These are phyloP conservation scores for Cryphonectria radicalis DNA, from an alignment of 2,329 filamentous ascomycete genomes.

Conservation along the genomic window DNA sequence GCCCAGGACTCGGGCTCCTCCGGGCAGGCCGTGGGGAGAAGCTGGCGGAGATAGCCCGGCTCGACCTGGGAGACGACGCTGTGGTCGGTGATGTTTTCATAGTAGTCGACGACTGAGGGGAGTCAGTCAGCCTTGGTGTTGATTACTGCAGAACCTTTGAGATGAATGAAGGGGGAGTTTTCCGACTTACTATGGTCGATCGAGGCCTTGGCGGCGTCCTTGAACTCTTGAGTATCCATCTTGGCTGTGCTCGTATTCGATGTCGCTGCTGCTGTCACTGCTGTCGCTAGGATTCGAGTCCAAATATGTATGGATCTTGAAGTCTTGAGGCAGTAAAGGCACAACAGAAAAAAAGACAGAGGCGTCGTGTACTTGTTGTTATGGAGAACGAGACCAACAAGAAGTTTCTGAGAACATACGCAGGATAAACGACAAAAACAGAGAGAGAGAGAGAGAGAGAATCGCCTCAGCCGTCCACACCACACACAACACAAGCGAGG, in stretches of 20 bases:
- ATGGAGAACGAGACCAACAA: background rate
- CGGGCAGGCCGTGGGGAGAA: slow-evolving; percentile 72
- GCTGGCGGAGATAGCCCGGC: slow-evolving; percentile 82
- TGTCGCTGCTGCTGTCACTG: background rate
- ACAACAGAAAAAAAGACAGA: too few species aligned
- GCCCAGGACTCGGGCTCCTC: slow-evolving; percentile 73
- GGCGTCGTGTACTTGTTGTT: background rate
- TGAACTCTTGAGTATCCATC: slow-evolving; percentile 83
- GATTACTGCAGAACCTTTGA: slow-evolving; percentile 15
- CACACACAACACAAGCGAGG: background rate
- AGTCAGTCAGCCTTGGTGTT: background rate
- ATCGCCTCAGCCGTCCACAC: background rate
- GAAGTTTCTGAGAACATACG: too few species aligned
- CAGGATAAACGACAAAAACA: background rate
- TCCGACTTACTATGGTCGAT: slow-evolving; percentile 76
- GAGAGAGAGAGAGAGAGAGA: background rate
- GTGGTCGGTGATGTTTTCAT: slow-evolving; percentile 71
- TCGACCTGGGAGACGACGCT: slow-evolving; percentile 77
- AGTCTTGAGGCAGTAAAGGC: background rate
- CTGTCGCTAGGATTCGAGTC: background rate
- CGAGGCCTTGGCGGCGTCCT: slow-evolving; percentile 73
- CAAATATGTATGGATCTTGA: background rate
- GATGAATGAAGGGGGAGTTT: background rate
- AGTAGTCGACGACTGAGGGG: slow-evolving; percentile 76
- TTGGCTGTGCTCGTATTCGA: background rate